Evolutionary conservation across 805 yeast genomes (phyloP), one percentile per base, ranked within the genome.

Genomic region (Candida pseudofarinosa): DNA sequence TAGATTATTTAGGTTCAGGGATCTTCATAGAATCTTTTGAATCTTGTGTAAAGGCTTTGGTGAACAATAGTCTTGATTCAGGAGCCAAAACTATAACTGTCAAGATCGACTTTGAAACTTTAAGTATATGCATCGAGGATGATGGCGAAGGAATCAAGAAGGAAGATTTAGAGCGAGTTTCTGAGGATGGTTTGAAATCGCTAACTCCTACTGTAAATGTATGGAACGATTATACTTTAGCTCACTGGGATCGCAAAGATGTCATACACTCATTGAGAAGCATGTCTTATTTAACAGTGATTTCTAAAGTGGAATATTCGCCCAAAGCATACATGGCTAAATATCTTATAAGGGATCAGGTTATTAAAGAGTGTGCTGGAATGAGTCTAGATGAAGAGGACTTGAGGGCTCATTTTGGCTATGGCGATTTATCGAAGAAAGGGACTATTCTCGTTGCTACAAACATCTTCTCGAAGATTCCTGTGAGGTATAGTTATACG

Each of bases 121-220:
- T 74, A 4, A 54, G 63, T 17, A 52, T 73, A 10, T 48, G 50
- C 3, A 81, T 87, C 0, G 46, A 47, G 1, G 97, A 90, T 59
- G 69, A 90, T 58, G 97, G 97, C 0, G 19, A 16, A 2, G 97
- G 97, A 0, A 77, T 90, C 2, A 23, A 23, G 28, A 23, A 23
- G 10, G 28, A 23, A 0, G 82, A 81, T 37, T 53, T 85, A 38
- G 61, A 52, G 0, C 33, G 50, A 1, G 54, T 85, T 1, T 23
- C 10, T 23, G 10, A 23, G 10, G 28, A 23, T 6, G 10, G 10
- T 7, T 0, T 10, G 6, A 7, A 10, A 6, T 6, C 10, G 10
- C 28, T 23, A 6, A 23, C 6, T 7, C 10, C 28, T 23, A 23
- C 28, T 10, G 10, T 10, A 23, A 10, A 23, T 23, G 10, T 10